These are phyloP conservation scores for Geranium incanum DNA, from an alignment of 441 rosid species.

Conservation along the genomic window DNA sequence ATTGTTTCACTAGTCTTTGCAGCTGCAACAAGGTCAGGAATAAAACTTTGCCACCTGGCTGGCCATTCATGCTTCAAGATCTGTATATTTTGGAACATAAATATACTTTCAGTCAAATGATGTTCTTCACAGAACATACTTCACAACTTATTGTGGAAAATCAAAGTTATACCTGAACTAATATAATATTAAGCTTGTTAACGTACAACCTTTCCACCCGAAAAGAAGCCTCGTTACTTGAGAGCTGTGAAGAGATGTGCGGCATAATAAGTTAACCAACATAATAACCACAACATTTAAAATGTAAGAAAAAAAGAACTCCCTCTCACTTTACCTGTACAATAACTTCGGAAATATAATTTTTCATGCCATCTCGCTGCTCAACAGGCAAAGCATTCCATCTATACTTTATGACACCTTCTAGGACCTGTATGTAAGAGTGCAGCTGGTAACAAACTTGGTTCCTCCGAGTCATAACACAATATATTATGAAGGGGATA, in stretches of 20 bases:
- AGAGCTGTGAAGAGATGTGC: slow-evolving; percentile 45
- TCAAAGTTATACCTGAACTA: slow-evolving; percentile 76
- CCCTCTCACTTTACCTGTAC: slow-evolving; percentile 59
- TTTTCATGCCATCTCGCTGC: slow-evolving; percentile 99
- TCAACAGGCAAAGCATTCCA: slow-evolving; percentile 98
- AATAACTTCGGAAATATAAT: slow-evolving; percentile 96
- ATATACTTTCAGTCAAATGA: not conserved
- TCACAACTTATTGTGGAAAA: not conserved
- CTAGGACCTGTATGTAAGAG: slow-evolving; percentile 62
- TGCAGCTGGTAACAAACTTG: not conserved
- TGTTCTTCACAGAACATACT: not conserved
- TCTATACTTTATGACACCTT: slow-evolving; percentile 96
- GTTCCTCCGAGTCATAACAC: not conserved
- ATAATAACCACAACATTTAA: not conserved
- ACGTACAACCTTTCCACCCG: slow-evolving; percentile 84
- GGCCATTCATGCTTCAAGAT: slow-evolving; percentile 99
- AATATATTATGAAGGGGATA: not conserved
- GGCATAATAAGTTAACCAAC: not conserved
- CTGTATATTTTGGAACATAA: slow-evolving; percentile 34
- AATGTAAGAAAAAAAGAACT: not conserved
- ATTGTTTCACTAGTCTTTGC: slow-evolving; percentile 99
- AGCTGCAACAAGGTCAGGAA: slow-evolving; percentile 99
- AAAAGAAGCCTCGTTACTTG: slow-evolving; percentile 83
- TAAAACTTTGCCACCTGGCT: slow-evolving; percentile 91
- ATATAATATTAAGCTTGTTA: slow-evolving; percentile 84